Evolutionary conservation across 129 eudicot genomes (phyloP), one percentile per base, ranked within the genome.

Genomic region (Pseudognaphalium luteoalbum): DNA sequence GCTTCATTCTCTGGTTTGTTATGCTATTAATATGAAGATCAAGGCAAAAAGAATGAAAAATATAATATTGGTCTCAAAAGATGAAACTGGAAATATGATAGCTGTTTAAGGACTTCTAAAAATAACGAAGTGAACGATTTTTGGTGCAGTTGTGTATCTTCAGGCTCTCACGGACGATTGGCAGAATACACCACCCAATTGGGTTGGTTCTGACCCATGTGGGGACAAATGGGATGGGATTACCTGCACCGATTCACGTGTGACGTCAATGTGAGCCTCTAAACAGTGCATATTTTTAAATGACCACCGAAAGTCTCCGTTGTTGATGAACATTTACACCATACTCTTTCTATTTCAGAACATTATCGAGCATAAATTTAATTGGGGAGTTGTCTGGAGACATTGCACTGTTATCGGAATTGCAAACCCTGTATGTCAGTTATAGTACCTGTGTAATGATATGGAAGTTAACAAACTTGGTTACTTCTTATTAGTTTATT

Each of bases 161-260:
- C 52, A 80, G 28, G 74, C 97, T 71, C 85, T 92, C 58, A 89
- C 22, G 86, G 76, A 47, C 68, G 34, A 5, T 21, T 92, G 86
- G 97, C 11, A 78, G 47, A 92, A 92, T 69, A 78, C 81, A 28
- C 97, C 96, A 17, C 89, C 89, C 35, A 91, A 54, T 81, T 91
- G 97, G 97, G 83, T 19, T 33, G 97, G 91, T 0, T 68, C 82
- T 9, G 96, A 91, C 74, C 96, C 97, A 15, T 91, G 97, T 65
- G 78, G 56, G 28, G 75, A 28, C 6, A 22, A 70, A 29, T 91
- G 97, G 97, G 96, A 75, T 10, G 97, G 97, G 58, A 87, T 91
- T 67, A 65, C 44, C 17, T 91, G 97, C 81, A 81, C 62, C 15
- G 82, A 77, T 71, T 80, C 89, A 21, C 96, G 92, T 35, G 89